Evolutionary conservation across 805 yeast species (phyloP).

Genomic region (Pichia paraexigua): DNA sequence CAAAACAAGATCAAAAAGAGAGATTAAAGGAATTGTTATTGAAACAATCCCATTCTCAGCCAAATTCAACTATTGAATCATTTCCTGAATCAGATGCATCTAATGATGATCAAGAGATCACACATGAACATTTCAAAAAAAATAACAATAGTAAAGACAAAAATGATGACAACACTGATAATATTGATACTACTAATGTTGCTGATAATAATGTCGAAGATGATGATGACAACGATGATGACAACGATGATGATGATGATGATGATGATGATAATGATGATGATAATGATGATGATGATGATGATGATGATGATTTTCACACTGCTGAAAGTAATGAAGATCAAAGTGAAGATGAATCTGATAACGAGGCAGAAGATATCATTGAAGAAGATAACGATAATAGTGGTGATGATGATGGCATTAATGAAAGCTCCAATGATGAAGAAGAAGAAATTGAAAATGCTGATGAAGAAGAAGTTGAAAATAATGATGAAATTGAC

Average conservation of each 20-base stretch:
- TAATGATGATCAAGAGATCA: too few species aligned
- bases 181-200: too few species aligned
- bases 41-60: slow-evolving; percentile 1
- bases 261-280: slow-evolving; percentile 3
- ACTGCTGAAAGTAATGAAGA: slow-evolving; percentile 4
- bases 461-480: slow-evolving; percentile 21
- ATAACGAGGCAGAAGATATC: background rate
- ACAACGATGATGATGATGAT: slow-evolving; percentile 8
- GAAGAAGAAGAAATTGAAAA: slow-evolving; percentile 7
- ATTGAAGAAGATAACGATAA: slow-evolving; percentile 20
- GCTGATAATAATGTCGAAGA: slow-evolving; percentile 3
- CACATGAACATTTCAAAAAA: too few species aligned
- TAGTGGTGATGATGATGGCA: background rate
- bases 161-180: slow-evolving; percentile 3
- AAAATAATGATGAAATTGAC: slow-evolving; percentile 21
- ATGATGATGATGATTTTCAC: slow-evolving; percentile 24
- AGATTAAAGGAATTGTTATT: slow-evolving; percentile 9
- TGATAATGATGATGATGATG: slow-evolving; percentile 4
- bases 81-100: background rate
- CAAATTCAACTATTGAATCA: slow-evolving; percentile 4
- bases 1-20: slow-evolving; percentile 3
- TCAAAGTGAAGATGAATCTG: background rate
- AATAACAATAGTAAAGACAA: background rate
- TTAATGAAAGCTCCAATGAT: slow-evolving; percentile 3
- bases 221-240: slow-evolving; percentile 1